A percentile compares a stretch with the other conserved stretches of the same genome.
These are phyloP conservation scores for Flaveria floridana DNA, from an alignment of 140 eudicot genomes.

Conservation along the genomic window DNA sequence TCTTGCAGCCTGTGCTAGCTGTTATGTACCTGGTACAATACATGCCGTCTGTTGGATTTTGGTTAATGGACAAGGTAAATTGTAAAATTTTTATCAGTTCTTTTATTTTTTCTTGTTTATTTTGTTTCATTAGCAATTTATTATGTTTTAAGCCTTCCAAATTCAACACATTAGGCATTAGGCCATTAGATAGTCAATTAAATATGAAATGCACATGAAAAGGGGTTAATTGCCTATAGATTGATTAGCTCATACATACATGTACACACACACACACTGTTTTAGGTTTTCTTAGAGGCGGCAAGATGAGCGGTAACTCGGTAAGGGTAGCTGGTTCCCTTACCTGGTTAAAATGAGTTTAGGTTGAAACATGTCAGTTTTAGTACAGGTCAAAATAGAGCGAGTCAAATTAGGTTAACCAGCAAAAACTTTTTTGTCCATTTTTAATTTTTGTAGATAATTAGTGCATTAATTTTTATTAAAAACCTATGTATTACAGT, in stretches of 20 bases:
- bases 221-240: not conserved
- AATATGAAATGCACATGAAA: not conserved
- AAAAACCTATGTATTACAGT: not conserved
- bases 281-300: conserved; percentile 3
- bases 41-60: conserved; percentile 80
- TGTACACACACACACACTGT: not conserved
- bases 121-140: not conserved
- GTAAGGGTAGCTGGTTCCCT: not conserved
- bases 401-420: not conserved
- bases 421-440: not conserved
- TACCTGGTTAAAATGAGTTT: not conserved
- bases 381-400: too few relatives aligned
- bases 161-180: not conserved
- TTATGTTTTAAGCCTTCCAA: conserved; percentile 7
- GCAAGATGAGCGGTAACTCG: not conserved
- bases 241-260: not conserved
- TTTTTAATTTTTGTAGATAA: not conserved
- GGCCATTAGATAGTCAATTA: not conserved
- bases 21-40: conserved; percentile 94
- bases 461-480: not conserved
- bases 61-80: conserved; percentile 99
- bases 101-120: not conserved
- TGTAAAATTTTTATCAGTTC: not conserved
- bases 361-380: not conserved
- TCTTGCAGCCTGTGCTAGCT: conserved; percentile 89